Base-by-base conservation (phyloP, 768 basidiomycete species). In the Sarcomyxa edulis region DNA sequence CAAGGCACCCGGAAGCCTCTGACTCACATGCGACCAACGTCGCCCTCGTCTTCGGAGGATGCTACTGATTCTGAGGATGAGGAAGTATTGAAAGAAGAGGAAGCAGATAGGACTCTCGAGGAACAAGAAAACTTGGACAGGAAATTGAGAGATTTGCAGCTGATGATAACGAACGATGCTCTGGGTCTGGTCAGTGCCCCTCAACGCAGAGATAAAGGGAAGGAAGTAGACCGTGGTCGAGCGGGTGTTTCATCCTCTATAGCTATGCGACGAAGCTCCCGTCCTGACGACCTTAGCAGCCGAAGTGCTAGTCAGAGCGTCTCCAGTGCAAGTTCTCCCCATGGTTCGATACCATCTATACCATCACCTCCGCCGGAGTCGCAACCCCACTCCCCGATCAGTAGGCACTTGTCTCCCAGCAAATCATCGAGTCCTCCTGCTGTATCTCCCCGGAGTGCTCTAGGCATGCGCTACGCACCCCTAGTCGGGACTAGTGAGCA, bases 301-400 rank as follows among this genome's bases (percentile, higher is more conserved):
- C 65, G 62, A 45, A 74, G 74, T 49, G 66, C 71, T 15, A 83
- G 82, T 44, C 83, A 82, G 43, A 88, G 85, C 49, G 66, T 85
- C 7, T 87, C 86, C 4, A 84, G 82, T 53, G 62, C 76, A 9
- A 75, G 77, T 44, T 89, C 88, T 14, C 81, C 81, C 2, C 83
- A 74, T 32, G 81, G 80, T 12, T 91, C 88, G 1, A 84, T 88
- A 24, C 85, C 84, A 1, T 84, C 85, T 11, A 88, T 91, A 18
- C 80, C 87, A 0, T 89, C 87, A 1, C 80, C 83, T 14, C 69
- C 80, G 6, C 54, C 72, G 12, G 72, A 78, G 32, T 72, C 78
- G 14, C 74, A 72, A 36, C 64, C 65, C 5, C 69, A 72, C 41
- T 67, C 76, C 3, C 78, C 75, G 0, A 63, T 71, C 37, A 63